Conservation (phyloP, 352 stramenopile species). For the Globisporangium paroecandrum region DNA sequence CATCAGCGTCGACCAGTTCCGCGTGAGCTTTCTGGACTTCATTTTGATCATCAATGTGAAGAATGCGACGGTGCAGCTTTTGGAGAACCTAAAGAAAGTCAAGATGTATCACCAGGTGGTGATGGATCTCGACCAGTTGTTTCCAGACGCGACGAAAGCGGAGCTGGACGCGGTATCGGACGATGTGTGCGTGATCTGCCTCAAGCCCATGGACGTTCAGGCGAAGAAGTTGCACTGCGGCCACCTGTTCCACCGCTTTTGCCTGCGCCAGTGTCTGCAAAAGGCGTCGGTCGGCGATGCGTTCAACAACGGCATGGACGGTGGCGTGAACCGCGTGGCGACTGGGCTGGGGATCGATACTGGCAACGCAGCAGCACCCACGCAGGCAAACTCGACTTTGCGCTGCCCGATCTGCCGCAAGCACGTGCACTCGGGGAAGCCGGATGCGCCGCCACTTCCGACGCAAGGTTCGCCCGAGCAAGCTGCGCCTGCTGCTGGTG, state of each 20-base stretch:
- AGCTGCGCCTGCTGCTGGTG: background rate
- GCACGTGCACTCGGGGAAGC: constrained; percentile 46
- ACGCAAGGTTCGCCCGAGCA: background rate
- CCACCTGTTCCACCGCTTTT: constrained; percentile 71
- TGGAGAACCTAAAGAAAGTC: constrained; percentile 66
- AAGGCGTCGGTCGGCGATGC: constrained; percentile 57
- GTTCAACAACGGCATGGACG: constrained; percentile 27
- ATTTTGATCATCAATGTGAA: constrained; percentile 83
- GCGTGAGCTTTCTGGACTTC: constrained; percentile 73
- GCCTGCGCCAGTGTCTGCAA: constrained; percentile 74
- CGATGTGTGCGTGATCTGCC: constrained; percentile 80
- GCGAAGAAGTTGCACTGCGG: constrained; percentile 74
- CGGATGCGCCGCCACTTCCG: constrained; percentile 12
- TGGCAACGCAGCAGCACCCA: constrained; percentile 2
- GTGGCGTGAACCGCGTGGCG: constrained; percentile 18
- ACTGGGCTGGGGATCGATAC: constrained; percentile 39
- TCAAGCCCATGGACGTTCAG: constrained; percentile 63
- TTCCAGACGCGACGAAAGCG: constrained; percentile 47
- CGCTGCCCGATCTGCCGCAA: constrained; percentile 66
- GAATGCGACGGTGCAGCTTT: constrained; percentile 59
- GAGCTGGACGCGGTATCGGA: constrained; percentile 59
- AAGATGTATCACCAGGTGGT: constrained; percentile 70
- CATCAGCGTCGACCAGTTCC: constrained; percentile 77
- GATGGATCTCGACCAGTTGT: constrained; percentile 63
- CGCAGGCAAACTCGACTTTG: constrained; percentile 26